Base-by-base conservation (phyloP, 2,329 filamentous ascomycete species). In the Nigrograna mackinnonii region DNA sequence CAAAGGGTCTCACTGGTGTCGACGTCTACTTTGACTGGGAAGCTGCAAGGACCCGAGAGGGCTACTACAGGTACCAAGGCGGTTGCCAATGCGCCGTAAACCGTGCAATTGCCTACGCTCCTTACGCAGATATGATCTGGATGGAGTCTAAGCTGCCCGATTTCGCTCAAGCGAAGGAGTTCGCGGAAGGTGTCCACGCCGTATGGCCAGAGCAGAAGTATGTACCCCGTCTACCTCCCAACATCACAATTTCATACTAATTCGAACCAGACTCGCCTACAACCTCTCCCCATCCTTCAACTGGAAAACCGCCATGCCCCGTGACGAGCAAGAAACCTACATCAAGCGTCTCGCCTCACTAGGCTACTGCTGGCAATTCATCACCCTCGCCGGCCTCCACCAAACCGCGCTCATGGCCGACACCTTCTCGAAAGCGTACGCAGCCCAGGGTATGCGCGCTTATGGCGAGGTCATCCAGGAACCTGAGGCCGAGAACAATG, bases 301-400 rank as follows among this genome's bases (percentile, higher is more conserved):
- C 83, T 99, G 94, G 94, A 97, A 97, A 79, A 81, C 91, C 44
- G 94, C 92, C 60, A 96, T 96, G 91, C 80, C 89, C 33, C 84
- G 87, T 54, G 79, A 81, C 39, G 92, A 97, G 69, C 94, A 99
- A 75, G 90, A 96, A 76, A 99, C 94, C 16, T 99, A 97, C 77
- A 99, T 99, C 76, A 78, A 85, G 50, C 89, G 94, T 31, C 87
- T 99, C 30, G 91, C 85, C 47, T 64, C 76, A 50, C 82, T 99
- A 36, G 94, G 94, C 50, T 99, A 99, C 82, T 95, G 90, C 83
- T 99, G 94, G 94, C 94, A 99, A 73, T 99, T 99, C 79, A 99
- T 99, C 78, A 99, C 94, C n/a, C 83, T 99, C 35, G 94, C 92
- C 4, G 94, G 94, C 56, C 80, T 99, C 66, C 94, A 99, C 79